Conservation (phyloP, 352 stramenopile species). For the Halophytophthora polymorphica region DNA sequence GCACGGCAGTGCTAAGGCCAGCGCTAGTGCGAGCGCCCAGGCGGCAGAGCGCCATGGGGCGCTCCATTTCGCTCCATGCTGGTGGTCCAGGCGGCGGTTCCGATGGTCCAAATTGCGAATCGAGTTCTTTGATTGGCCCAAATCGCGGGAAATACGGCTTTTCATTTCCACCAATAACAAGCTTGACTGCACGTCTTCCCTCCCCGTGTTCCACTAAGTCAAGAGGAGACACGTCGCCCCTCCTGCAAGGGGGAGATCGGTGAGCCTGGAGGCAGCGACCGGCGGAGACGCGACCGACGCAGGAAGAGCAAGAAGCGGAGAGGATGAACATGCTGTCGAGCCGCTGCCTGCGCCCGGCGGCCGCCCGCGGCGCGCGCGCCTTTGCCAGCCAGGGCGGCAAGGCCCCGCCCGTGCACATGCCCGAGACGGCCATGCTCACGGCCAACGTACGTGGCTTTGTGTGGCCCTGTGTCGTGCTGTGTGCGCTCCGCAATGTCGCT, state of each 20-base stretch:
- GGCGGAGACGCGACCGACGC: neutral
- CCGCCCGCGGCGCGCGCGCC: slow-evolving; percentile 34
- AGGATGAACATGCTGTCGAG: slow-evolving; percentile 40
- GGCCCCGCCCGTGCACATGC: slow-evolving; percentile 66
- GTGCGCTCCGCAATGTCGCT: too few relatives aligned
- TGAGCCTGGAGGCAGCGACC: neutral
- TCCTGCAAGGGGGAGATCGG: too few relatives aligned
- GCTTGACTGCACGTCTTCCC: slow-evolving; percentile 4
- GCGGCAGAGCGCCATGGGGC: neutral
- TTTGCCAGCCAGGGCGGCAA: slow-evolving; percentile 50
- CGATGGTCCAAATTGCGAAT: too few relatives aligned
- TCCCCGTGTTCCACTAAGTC: neutral
- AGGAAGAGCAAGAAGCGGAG: neutral
- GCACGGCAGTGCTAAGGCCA: slow-evolving; percentile 26
- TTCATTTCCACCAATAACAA: slow-evolving; percentile 6
- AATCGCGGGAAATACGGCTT: neutral
- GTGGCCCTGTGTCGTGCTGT: too few relatives aligned
- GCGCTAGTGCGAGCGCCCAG: too few relatives aligned
- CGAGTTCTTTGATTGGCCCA: slow-evolving; percentile 1
- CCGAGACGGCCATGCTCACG: slow-evolving; percentile 85
- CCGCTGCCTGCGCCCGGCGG: slow-evolving; percentile 28
- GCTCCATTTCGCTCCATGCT: slow-evolving; percentile 12
- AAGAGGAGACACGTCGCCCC: slow-evolving; percentile 3
- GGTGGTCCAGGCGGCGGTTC: slow-evolving; percentile 11
- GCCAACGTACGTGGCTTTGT: slow-evolving; percentile 63